Evolutionary conservation across 1,139 yeast genomes (phyloP), one percentile per base, ranked within the genome.

Genomic region (Protomyces gravidus): DNA sequence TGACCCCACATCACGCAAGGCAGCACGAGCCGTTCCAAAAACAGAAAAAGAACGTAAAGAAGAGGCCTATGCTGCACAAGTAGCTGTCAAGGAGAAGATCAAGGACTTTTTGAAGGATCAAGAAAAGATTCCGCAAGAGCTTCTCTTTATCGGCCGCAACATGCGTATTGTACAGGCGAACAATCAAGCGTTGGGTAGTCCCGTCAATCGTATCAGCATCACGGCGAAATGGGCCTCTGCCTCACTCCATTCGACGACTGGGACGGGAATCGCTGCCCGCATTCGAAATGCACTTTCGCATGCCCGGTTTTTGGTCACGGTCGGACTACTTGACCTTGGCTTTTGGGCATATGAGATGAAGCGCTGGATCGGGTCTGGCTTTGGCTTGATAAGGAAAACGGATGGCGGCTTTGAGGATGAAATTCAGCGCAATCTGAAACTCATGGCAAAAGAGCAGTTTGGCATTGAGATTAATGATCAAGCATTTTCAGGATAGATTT

Each of bases 131-230:
- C 95, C 95, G 0, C 71, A 82, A 62, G 84, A 82, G 60, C 70
- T 86, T 56, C 75, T 84, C 32, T 85, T 86, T 66, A 71, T 86
- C 13, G 82, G 86, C 55, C 74, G 92, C 66, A 78, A 88, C 9
- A 84, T 84, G 85, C 74, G 90, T 61, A 85, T 86, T 75, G 78
- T 86, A 59, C 92, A 85, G 69, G 83, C 83, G 40, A 71, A 84
- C 65, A 86, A 86, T 68, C 81, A 80, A 65, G 74, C 73, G 58
- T 80, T 81, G 69, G 89, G 86, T 2, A 81, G 88, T 21, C 92
- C 92, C 0, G 85, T 85, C 17, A 86, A 86, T 68, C 75, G 94
- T 60, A 73, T 86, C 65, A 82, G 83, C 63, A 68, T 83, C 48
- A 74, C 86, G 63, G 86, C 88, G 62, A 65, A 50, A 40, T 65